These are phyloP conservation scores for Apostasia ramifera DNA, from an alignment of 106 monocot species.

Conservation along the genomic window DNA sequence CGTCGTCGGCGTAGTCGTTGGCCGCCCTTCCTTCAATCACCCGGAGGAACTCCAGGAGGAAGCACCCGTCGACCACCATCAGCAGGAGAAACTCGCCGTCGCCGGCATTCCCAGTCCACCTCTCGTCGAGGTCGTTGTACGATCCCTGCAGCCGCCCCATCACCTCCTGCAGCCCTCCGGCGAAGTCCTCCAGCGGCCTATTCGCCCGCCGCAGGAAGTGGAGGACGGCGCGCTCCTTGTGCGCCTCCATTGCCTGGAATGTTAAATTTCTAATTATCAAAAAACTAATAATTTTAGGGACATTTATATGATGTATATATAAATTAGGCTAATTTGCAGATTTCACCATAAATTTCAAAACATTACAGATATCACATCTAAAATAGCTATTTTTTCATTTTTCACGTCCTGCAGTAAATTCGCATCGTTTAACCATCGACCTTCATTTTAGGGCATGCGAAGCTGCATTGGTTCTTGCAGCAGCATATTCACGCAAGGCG, in stretches of 20 bases:
- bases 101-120: slow-evolving; percentile 17
- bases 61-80: slow-evolving; percentile 60
- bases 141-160: slow-evolving; percentile 26
- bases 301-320: too few relatives aligned
- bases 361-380: too few relatives aligned
- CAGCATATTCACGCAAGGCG: too few relatives aligned
- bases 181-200: slow-evolving; percentile 31
- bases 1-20: slow-evolving; percentile 50
- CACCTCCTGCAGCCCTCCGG: slow-evolving; percentile 27
- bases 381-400: too few relatives aligned
- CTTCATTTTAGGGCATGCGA: too few relatives aligned
- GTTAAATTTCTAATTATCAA: too few relatives aligned
- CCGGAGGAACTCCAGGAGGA: slow-evolving; percentile 61
- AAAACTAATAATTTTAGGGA: too few relatives aligned
- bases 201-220: slow-evolving; percentile 50
- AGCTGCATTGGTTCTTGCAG: too few relatives aligned
- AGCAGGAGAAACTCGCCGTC: slow-evolving; percentile 33
- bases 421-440: too few relatives aligned
- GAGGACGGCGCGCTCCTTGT: slow-evolving; percentile 60
- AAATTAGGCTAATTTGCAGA: too few relatives aligned
- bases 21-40: slow-evolving; percentile 2
- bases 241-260: slow-evolving; percentile 44
- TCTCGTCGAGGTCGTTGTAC: slow-evolving; percentile 34
- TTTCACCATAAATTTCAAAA: too few relatives aligned
- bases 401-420: too few relatives aligned